Percentiles rank a stretch among this genome's conserved stretches.
These are phyloP conservation scores for Xylaria scruposa DNA, from an alignment of 495 filamentous ascomycete genomes.

Conservation along the genomic window DNA sequence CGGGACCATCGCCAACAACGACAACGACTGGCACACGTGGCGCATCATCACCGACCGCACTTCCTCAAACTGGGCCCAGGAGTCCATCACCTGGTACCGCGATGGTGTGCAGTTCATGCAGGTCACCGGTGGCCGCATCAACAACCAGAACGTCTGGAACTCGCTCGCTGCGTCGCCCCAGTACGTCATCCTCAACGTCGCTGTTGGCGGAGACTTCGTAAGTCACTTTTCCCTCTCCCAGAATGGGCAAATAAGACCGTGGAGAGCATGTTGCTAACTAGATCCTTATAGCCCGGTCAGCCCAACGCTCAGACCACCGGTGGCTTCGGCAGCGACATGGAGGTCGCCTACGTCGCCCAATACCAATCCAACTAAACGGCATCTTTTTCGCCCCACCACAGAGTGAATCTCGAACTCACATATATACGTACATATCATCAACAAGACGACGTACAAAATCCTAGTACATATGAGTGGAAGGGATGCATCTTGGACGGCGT, in stretches of 20 bases:
- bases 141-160: slow-evolving; percentile 46
- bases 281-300: slow-evolving; percentile 42
- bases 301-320: slow-evolving; percentile 47
- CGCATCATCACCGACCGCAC: slow-evolving; percentile 52
- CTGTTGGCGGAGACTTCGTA: slow-evolving; percentile 58
- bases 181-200: slow-evolving; percentile 59
- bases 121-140: slow-evolving; percentile 46
- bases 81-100: slow-evolving; percentile 57
- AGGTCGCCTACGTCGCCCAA: slow-evolving; percentile 54
- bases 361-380: slow-evolving; percentile 35
- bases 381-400: not conserved
- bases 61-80: slow-evolving; percentile 43
- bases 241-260: no score
- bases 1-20: slow-evolving; percentile 40
- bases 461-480: not conserved
- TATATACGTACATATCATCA: not conserved
- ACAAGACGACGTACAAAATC: not conserved
- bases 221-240: slow-evolving; percentile 31
- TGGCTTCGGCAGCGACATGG: slow-evolving; percentile 54
- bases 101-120: slow-evolving; percentile 52
- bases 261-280: slow-evolving; percentile 18
- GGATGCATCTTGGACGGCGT: slow-evolving; percentile 10
- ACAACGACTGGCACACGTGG: slow-evolving; percentile 57
- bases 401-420: slow-evolving; percentile 5
- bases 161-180: slow-evolving; percentile 45